Base-by-base conservation (phyloP, 495 filamentous ascomycete genomes). In the Platismatia glauca region DNA sequence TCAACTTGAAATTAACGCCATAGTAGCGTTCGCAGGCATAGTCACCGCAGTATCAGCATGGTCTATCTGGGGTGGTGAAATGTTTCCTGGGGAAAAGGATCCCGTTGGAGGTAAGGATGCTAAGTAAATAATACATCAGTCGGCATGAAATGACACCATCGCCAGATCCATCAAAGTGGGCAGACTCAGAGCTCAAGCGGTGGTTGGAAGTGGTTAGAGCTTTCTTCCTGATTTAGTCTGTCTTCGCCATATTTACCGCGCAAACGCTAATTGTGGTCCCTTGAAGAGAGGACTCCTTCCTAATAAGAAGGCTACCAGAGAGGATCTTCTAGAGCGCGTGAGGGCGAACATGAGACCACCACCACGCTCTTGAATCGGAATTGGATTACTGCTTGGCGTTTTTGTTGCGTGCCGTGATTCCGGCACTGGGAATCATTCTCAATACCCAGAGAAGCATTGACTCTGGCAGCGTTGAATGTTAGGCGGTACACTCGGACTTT, bases 41-140 rank as follows among this genome's bases (percentile, higher is more conserved):
- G 85, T 96, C 48, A 88, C 89, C 4, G 90, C 88, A 4, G 91
- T 88, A 9, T 86, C 91, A 8, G 87, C 81, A 22, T 96, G 86
- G 85, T 81, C 86, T 4, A 95, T 96, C 64, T 90, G 87, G 86
- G 88, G 89, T 58, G 80, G 82, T 33, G 89, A 90, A 62, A 80
- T 95, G 66, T 91, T 96, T 65, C 90, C 90, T 1, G 67, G 77
- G 0, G 74, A 84, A 29, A 53, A 53, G 58, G 91, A 95, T 72
- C 91, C 91, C n/a, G 86, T 75, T 58, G 91, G 91, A 69, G 80
- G 86, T 85, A 73, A 65, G 75, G 62, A 20, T 34, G 0, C 39
- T 44, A 20, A 38, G 38, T n/a, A 22, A 1, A 56, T 7, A 2
- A 11, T 24, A 60, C 18, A 33, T 37, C 6, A 16, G 22, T 38